Conservation (phyloP, 2,329 filamentous ascomycete species). For the Penicillium corylophilum region DNA sequence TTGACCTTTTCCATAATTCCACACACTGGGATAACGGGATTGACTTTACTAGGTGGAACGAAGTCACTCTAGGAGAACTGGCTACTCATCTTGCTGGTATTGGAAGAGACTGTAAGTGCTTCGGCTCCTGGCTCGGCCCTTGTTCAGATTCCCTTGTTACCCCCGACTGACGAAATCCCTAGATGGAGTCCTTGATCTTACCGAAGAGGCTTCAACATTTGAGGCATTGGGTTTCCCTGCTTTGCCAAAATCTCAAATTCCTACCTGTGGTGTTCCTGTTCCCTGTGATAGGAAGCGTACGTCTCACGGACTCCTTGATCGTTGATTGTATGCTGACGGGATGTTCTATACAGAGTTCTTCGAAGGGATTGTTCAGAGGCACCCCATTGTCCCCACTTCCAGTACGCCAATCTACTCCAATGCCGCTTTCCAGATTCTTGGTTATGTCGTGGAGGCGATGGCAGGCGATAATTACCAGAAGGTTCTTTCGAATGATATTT, state of each 20-base stretch:
- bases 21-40: slow-evolving; percentile 13
- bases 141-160: not conserved
- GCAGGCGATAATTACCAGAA: slow-evolving; percentile 37
- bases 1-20: not conserved
- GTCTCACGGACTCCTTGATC: not conserved
- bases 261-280: slow-evolving; percentile 10
- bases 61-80: slow-evolving; percentile 39
- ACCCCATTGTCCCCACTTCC: slow-evolving; percentile 33
- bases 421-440: slow-evolving; percentile 36
- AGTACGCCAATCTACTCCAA: slow-evolving; percentile 39
- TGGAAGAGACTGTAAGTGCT: slow-evolving; percentile 35
- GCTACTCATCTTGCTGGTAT: slow-evolving; percentile 41
- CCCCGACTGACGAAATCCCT: not conserved
- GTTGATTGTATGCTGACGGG: too few species aligned
- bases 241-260: slow-evolving; percentile 3
- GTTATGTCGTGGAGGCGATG: slow-evolving; percentile 42
- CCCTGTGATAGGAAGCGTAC: slow-evolving; percentile 12
- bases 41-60: slow-evolving; percentile 31
- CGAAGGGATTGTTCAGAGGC: slow-evolving; percentile 30
- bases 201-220: slow-evolving; percentile 3
- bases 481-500: slow-evolving; percentile 36
- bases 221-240: slow-evolving; percentile 13
- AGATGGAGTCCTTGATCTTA: slow-evolving; percentile 15
- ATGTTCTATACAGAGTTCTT: slow-evolving; percentile 32
- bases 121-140: not conserved